Evolutionary conservation across 2,329 filamentous ascomycete species (phyloP).

Genomic region (Fusarium musae): DNA sequence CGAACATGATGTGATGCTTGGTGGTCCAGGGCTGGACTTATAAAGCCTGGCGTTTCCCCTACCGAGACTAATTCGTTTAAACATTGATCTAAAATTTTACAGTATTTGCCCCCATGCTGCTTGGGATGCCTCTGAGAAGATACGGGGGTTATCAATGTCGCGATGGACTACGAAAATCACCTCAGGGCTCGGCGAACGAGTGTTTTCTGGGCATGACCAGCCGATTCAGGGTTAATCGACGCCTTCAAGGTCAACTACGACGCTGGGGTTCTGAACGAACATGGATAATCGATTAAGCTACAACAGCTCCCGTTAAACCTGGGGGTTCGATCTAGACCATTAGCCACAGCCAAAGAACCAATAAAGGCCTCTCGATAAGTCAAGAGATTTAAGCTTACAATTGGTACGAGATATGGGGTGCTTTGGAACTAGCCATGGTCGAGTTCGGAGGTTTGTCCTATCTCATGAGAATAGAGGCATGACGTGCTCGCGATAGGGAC

Average conservation of each 20-base stretch:
- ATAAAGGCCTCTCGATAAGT: slow-evolving; percentile 32
- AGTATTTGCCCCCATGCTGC: not conserved
- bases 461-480: slow-evolving; percentile 28
- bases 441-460: slow-evolving; percentile 20
- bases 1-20: not conserved
- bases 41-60: slow-evolving; percentile 22
- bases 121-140: not conserved
- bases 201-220: not conserved
- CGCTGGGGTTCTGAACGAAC: not conserved
- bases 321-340: not conserved
- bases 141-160: slow-evolving; percentile 37
- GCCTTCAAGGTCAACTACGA: not conserved
- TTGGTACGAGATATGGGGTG: not conserved
- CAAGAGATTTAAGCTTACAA: not conserved
- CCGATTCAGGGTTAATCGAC: not conserved
- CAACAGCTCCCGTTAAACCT: not conserved
- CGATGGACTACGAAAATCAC: slow-evolving; percentile 40
- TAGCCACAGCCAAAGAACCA: slow-evolving; percentile 28
- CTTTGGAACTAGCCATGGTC: slow-evolving; percentile 6
- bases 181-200: slow-evolving; percentile 29
- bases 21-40: slow-evolving; percentile 36
- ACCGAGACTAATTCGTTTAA: not conserved
- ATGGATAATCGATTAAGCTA: not conserved
- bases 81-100: not conserved
- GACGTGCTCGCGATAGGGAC: slow-evolving; percentile 33